Base-by-base conservation (phyloP, 768 basidiomycete genomes). In the Mrakia gelida region DNA sequence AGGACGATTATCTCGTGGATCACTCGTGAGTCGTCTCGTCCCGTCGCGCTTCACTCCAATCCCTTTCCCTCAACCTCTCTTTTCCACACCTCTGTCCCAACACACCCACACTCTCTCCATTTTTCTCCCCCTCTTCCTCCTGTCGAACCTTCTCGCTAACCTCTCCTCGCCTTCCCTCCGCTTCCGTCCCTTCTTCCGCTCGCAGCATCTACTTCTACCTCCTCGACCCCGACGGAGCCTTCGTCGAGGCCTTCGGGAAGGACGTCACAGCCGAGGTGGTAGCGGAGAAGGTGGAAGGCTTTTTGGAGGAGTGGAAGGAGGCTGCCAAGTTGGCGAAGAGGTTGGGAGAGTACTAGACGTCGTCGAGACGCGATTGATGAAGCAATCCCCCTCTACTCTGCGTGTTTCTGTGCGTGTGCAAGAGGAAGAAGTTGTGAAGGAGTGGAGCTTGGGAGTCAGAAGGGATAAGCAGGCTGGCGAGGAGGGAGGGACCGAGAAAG, bases 161-260 rank as follows among this genome's bases (percentile, higher is more conserved):
- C 21, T 9, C 30, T n/a, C 32, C 75, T 23, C 28, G 11, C 16
- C 45, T 45, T 10, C 45, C n/a, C n/a, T n/a, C n/a, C n/a, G n/a
- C n/a, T n/a, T 15, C 15, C 45, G 45, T 38, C 30, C 49, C 54
- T 52, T 13, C 54, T 52, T 13, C 73, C 21, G 4, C 10, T 38
- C 92, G 92, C 84, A 94, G 92, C 61, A 96, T 97, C 84, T 98
- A 94, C 85, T 92, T 99, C 81, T 99, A 99, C 85, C 88, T 99
- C 52, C 97, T 99, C 94, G 95, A 98, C 82, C 96, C 97, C 1
- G 85, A 90, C 7, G 97, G 96, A 2, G 88, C 91, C 82, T 99
- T 98, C 81, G 93, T 98, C 0, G 95, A 98, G 80, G 97, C 97
- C 0, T 98, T 98, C 84, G 97, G 97, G 7, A 94, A 97, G 86